Percentiles rank a stretch among this genome's conserved stretches.
Evolutionary conservation across 2,329 filamentous ascomycete genomes (phyloP).

Genomic region (Fusarium coffeatum): DNA sequence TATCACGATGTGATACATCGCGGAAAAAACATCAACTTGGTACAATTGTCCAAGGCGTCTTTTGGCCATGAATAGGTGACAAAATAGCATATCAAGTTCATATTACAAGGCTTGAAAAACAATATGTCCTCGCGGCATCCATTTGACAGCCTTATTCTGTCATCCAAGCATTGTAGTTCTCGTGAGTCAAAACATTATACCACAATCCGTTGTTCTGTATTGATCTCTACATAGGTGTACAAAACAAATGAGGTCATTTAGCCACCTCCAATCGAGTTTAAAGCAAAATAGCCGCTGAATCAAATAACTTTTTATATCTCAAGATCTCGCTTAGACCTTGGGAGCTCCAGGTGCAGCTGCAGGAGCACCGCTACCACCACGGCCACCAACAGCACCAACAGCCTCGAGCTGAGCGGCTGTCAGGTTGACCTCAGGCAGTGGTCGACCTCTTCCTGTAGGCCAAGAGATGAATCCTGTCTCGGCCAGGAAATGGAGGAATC

Average conservation of each 20-base stretch:
- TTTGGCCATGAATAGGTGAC: not conserved
- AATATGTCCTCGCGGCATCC: not conserved
- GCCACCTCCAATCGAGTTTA: not conserved
- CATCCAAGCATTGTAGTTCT: not conserved
- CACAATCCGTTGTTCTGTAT: not conserved
- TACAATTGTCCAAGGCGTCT: accelerated
- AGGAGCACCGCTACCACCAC: slow-evolving; percentile 32
- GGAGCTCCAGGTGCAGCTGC: not conserved
- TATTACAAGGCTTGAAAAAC: not conserved
- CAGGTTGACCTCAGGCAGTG: slow-evolving; percentile 41
- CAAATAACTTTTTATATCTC: slow-evolving; percentile 6
- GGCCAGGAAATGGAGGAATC: slow-evolving; percentile 47
- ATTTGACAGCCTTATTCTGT: not conserved
- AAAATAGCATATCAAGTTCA: not conserved
- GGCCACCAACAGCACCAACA: slow-evolving; percentile 40
- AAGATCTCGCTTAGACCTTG: slow-evolving; percentile 1
- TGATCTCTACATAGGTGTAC: not conserved
- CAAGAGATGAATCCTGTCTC: slow-evolving; percentile 48
- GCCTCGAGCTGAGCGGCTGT: slow-evolving; percentile 38
- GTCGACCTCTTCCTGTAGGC: slow-evolving; percentile 45
- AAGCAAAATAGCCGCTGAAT: not conserved
- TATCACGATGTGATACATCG: not conserved
- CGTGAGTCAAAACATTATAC: not conserved
- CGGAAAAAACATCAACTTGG: not conserved
- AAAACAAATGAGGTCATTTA: not conserved